phyloP scores from a whole-genome alignment of 148 eudicot species.

The Rhododendron ferrugineum region DNA sequence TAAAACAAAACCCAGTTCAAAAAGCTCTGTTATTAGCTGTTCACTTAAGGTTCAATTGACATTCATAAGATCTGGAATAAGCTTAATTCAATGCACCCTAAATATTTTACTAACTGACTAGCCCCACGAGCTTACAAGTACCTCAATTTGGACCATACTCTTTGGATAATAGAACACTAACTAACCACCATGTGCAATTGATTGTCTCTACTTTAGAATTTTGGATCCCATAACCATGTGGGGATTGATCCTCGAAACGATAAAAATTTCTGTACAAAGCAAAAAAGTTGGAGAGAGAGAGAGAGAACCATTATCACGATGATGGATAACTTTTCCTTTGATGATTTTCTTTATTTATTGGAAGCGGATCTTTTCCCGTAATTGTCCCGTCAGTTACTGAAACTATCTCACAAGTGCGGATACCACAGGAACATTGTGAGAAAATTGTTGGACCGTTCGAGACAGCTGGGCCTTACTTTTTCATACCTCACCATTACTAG shows the following conservation, averaged over 20 bases:
- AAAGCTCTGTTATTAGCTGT: not conserved
- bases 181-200: not conserved
- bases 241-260: not conserved
- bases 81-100: not conserved
- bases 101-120: not conserved
- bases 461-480: not conserved
- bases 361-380: not conserved
- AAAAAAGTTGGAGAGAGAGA: not conserved
- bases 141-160: not conserved
- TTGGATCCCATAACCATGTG: not conserved
- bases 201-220: not conserved
- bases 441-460: not conserved
- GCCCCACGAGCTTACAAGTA: not conserved
- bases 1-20: not conserved
- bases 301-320: not conserved
- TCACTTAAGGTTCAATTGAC: not conserved
- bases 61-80: not conserved
- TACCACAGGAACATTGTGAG: not conserved
- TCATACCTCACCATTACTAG: conserved; percentile 22
- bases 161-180: not conserved
- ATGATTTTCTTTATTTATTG: not conserved
- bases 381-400: not conserved
- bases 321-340: not conserved
- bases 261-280: not conserved
- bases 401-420: not conserved